Base-by-base conservation (phyloP, 352 stramenopile genomes). In the Peronospora belbahrii region DNA sequence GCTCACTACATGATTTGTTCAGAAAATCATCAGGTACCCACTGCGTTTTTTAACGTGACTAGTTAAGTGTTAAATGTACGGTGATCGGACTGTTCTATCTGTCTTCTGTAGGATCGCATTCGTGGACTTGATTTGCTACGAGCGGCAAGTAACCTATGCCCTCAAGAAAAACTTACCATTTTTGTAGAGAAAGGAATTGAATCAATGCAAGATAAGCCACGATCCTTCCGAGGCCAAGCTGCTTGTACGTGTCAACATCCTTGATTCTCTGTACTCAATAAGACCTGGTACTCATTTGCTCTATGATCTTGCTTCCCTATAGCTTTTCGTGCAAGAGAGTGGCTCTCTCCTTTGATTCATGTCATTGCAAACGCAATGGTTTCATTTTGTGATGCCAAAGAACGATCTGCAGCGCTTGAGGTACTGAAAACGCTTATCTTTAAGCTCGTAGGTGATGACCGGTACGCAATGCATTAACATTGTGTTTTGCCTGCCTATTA, bases 281-380 rank as follows among this genome's bases (percentile, higher is more conserved):
- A 3, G 35, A 13, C 15, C 9, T 3, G 2, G 14, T 6, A 15
- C 6, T 48, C 17, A 22, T 30, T 47, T 10, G 52, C 20, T 20
- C 23, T 24, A 31, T 32, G 28, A 8, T 10, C 11, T 22, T 50
- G 2, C 23, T n/a, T 28, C 1, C 20, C 11, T 15, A 4, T 33
- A 85, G 71, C 51, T 14, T 74, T 76, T 41, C 41, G 39, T 4
- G 25, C 52, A 0, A 50, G 63, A 22, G 70, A 85, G 42, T 87
- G 75, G 78, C 43, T 86, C 7, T 66, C 63, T 35, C 59, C 69
- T 7, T 45, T 86, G 10, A 54, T 85, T 14, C 67, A 89, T 43
- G 63, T 83, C 1, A 57, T 76, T 14, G 83, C 73, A 1, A 87
- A 83, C 15, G 64, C 67, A n/a, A 86, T 89, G 69, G 65, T 89